Percentiles rank a stretch among this genome's conserved stretches.
Evolutionary conservation across 257 asterid species (phyloP).

Genomic region (Solanum sparsipilum): DNA sequence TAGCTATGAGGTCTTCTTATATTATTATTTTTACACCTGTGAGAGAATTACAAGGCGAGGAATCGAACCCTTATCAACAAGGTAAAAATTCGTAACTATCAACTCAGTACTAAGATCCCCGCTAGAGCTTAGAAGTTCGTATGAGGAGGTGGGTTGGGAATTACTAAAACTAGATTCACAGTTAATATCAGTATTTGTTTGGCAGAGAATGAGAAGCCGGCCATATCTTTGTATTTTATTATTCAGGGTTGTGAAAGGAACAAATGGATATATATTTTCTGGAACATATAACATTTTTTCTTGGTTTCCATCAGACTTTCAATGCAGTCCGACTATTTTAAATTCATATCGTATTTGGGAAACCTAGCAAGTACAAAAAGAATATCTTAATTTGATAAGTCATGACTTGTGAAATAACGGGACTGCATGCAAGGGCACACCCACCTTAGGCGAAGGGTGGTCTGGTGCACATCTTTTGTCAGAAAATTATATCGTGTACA

Average conservation of each 20-base stretch:
- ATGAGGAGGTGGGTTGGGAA: neutral
- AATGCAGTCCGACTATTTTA: no score
- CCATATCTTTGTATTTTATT: neutral
- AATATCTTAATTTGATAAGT: no score
- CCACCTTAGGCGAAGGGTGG: neutral
- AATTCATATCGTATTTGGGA: no score
- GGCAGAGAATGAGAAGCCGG: neutral
- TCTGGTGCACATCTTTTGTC: accelerated
- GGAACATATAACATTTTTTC: neutral
- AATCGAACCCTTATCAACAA: no score
- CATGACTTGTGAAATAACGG: no score
- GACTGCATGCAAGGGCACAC: no score
- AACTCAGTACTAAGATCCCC: no score
- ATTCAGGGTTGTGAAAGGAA: neutral
- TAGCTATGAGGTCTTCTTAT: neutral
- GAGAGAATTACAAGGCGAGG: neutral
- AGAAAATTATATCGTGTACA: neutral
- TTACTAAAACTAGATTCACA: neutral
- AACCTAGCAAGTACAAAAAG: neutral
- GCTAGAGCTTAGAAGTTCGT: no score
- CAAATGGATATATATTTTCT: neutral
- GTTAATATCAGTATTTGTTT: neutral
- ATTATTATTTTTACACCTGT: neutral
- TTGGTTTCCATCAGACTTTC: no score
- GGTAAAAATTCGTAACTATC: no score